phyloP scores from a whole-genome alignment of 495 filamentous ascomycete genomes.

The Aspergillus olivimuriae region DNA sequence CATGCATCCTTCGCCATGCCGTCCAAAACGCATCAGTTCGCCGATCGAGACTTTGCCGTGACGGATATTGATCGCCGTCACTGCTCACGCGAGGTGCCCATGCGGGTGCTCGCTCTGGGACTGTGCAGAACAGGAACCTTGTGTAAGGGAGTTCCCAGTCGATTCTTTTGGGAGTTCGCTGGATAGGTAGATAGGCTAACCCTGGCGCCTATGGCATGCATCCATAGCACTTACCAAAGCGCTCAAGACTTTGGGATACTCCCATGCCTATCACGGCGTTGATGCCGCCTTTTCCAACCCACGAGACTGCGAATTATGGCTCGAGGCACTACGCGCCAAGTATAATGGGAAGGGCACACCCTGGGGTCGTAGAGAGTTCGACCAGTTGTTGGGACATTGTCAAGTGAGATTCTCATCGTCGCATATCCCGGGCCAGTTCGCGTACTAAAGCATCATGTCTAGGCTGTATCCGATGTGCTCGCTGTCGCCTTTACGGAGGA shows the following conservation, averaged over 20 bases:
- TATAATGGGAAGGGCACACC: conserved; percentile 31
- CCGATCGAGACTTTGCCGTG: not conserved
- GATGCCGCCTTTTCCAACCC: conserved; percentile 4
- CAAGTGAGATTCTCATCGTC: too few relatives aligned
- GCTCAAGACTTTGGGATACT: conserved; percentile 9
- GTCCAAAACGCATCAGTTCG: not conserved
- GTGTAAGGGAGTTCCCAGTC: not conserved
- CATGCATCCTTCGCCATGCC: not conserved
- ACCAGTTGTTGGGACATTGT: conserved; percentile 41
- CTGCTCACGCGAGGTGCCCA: not conserved
- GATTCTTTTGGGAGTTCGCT: not conserved
- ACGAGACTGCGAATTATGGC: conserved; percentile 27
- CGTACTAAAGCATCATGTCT: too few relatives aligned
- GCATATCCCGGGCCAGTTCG: too few relatives aligned
- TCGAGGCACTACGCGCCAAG: conserved; percentile 44
- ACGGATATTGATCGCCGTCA: conserved; percentile 5
- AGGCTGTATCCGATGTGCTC: conserved; percentile 49
- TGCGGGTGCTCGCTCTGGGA: conserved; percentile 6
- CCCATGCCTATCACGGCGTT: conserved; percentile 9
- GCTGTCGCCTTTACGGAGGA: conserved; percentile 47
- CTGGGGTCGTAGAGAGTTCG: conserved; percentile 45
- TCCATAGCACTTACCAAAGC: conserved; percentile 5
- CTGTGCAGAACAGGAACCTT: conserved; percentile 6
- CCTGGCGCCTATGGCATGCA: not conserved
- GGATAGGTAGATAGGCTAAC: not conserved